These are phyloP conservation scores for Ophiostoma fasciatum DNA, from an alignment of 2,329 filamentous ascomycete species.

Conservation along the genomic window DNA sequence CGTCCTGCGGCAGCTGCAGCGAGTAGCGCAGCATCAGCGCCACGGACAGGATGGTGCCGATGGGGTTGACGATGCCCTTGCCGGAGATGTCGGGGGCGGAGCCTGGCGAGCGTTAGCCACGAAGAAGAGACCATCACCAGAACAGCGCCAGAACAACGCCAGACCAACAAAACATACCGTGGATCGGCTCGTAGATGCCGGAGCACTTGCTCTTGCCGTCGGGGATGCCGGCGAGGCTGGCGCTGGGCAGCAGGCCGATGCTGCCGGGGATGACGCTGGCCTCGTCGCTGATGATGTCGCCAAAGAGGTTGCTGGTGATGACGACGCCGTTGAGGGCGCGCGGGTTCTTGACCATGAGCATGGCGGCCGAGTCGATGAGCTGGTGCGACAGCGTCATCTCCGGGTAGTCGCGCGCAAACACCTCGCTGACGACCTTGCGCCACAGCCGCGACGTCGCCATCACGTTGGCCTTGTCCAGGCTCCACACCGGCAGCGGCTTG, in stretches of 20 bases:
- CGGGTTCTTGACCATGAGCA: slow-evolving; percentile 95
- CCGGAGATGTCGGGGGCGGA: slow-evolving; percentile 90
- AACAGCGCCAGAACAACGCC: neutral
- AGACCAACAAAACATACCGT: slow-evolving; percentile 39
- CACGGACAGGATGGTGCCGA: slow-evolving; percentile 81
- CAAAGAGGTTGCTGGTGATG: slow-evolving; percentile 87
- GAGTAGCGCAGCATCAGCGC: slow-evolving; percentile 97
- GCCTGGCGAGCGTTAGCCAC: too few species aligned
- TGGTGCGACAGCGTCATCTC: slow-evolving; percentile 74
- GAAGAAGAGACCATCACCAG: neutral
- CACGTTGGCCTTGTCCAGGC: slow-evolving; percentile 92
- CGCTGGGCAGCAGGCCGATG: slow-evolving; percentile 76
- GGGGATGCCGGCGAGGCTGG: slow-evolving; percentile 72
- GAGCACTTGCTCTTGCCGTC: slow-evolving; percentile 76
- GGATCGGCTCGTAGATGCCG: slow-evolving; percentile 95
- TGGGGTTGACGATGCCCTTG: slow-evolving; percentile 79
- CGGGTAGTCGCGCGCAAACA: slow-evolving; percentile 80
- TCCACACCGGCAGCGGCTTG: slow-evolving; percentile 59
- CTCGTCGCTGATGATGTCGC: slow-evolving; percentile 92
- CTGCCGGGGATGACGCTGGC: slow-evolving; percentile 87
- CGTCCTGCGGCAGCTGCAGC: slow-evolving; percentile 62
- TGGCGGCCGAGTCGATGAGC: slow-evolving; percentile 90
- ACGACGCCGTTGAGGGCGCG: slow-evolving; percentile 76
- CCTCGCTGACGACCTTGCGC: slow-evolving; percentile 73
- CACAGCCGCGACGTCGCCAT: slow-evolving; percentile 80